phyloP scores from a whole-genome alignment of 176 grass and related monocot genomes.

The Elaeis guineensis region DNA sequence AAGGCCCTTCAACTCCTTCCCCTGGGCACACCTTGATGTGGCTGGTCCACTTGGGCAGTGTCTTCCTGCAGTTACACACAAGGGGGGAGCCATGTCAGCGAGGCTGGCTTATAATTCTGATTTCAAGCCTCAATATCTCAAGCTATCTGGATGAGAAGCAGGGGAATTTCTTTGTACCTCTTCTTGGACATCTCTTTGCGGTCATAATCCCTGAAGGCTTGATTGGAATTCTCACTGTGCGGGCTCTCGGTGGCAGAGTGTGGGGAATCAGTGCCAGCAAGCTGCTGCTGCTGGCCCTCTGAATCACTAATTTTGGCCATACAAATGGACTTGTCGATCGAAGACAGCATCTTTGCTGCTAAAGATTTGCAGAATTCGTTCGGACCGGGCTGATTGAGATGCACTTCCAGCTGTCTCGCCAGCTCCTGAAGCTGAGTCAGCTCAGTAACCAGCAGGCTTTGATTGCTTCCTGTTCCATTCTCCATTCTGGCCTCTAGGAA shows the following conservation, averaged over 20 bases:
- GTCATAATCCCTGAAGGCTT: constrained; percentile 16
- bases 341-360: constrained; percentile 28
- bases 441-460: constrained; percentile 39
- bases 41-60: constrained; percentile 23
- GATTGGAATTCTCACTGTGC: constrained; percentile 42
- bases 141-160: background rate
- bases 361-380: constrained; percentile 40
- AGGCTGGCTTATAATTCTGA: background rate
- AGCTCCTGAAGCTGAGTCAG: constrained; percentile 43
- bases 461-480: constrained; percentile 6
- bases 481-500: constrained; percentile 8
- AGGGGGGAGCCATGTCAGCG: constrained; percentile 1
- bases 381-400: constrained; percentile 12
- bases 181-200: constrained; percentile 51
- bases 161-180: constrained; percentile 26
- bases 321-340: constrained; percentile 45
- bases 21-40: constrained; percentile 37
- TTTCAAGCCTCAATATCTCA: background rate
- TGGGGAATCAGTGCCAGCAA: constrained; percentile 20
- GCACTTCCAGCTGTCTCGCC: constrained; percentile 44
- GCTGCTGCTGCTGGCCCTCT: background rate
- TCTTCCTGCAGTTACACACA: constrained; percentile 32
- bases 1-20: constrained; percentile 24
- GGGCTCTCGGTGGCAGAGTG: constrained; percentile 42
- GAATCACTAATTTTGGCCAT: constrained; percentile 18